These are phyloP conservation scores for grape (Vitis vinifera) DNA, from an alignment of 164 flowering plant species.

Conservation along the genomic window DNA sequence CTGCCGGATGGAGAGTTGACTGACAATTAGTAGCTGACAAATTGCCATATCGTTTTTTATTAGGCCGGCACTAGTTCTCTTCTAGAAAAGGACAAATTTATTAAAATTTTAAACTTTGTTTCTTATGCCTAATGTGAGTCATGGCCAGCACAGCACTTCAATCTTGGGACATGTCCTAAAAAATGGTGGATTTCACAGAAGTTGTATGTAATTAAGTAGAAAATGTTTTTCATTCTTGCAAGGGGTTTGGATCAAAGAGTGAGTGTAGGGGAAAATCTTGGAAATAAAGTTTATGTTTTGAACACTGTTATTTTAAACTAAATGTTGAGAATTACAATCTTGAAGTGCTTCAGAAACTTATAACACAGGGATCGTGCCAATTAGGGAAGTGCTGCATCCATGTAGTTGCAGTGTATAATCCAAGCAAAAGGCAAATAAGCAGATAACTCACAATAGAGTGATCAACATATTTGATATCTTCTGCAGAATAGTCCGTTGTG, in stretches of 20 bases:
- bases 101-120: not conserved
- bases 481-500: slow-evolving; percentile 38
- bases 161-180: too few relatives aligned
- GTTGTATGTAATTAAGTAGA: too few relatives aligned
- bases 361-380: not conserved
- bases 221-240: too few relatives aligned
- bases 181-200: too few relatives aligned
- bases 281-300: too few relatives aligned
- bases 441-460: slow-evolving; percentile 43
- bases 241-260: too few relatives aligned
- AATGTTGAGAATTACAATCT: too few relatives aligned
- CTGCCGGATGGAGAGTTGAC: not conserved
- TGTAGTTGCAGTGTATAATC: not conserved
- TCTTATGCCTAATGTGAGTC: not conserved
- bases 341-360: too few relatives aligned
- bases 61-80: slow-evolving; percentile 11
- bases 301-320: too few relatives aligned
- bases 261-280: too few relatives aligned
- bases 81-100: not conserved
- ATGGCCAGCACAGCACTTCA: not conserved
- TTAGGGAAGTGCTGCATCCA: too few relatives aligned
- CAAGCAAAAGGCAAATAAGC: not conserved
- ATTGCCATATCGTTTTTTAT: slow-evolving; percentile 2
- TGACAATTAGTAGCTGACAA: slow-evolving; percentile 14
- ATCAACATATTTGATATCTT: slow-evolving; percentile 51